Evolutionary conservation across 306 rosid species (phyloP), one percentile per base, ranked within the genome.

Genomic region (Heteromeles arbutifolia): DNA sequence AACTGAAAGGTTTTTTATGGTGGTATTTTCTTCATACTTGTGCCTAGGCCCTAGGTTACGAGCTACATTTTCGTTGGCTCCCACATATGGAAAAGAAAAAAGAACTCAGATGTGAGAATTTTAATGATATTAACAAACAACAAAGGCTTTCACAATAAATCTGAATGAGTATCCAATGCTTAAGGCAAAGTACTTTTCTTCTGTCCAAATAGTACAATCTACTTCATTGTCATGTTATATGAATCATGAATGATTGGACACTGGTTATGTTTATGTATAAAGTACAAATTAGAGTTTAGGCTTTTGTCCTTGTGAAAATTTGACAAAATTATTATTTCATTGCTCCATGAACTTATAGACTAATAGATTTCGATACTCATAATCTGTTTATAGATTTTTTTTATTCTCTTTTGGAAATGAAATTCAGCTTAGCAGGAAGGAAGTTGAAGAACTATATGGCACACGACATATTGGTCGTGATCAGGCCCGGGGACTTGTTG

Each of bases 381-480:
- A 28, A 5, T 6, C 28, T 59, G 8, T 45, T 11, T 8, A 14
- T 26, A 44, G 75, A 43, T 58, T 3, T 39, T 37, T 39, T 34
- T 11, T 61, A 6, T 74, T 56, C 28, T 32, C 26, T 50, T 48
- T 57, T 52, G 48, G 41, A 52, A 72, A 53, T 65, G 79, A 28
- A 61, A 72, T 85, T 75, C 93, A 94, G 98, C 86, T 94, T 67
- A 87, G 75, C 79, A 78, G 54, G 83, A 74, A 25, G 37, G 97
- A 88, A 80, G 87, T 94, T 76, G 82, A 78, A 32, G 90, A 86
- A 45, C 74, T 84, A 11, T 94, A 94, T 75, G 98, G 98, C 74
- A 90, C 97, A 21, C 86, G 96, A 1, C 96, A 83, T 80, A 92
- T 94, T 79, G 98, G 98, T 70, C 97, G 93, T 65, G 98, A 94